Evolutionary conservation across 2,329 filamentous ascomycete species (phyloP).

Genomic region (Didymella exigua): DNA sequence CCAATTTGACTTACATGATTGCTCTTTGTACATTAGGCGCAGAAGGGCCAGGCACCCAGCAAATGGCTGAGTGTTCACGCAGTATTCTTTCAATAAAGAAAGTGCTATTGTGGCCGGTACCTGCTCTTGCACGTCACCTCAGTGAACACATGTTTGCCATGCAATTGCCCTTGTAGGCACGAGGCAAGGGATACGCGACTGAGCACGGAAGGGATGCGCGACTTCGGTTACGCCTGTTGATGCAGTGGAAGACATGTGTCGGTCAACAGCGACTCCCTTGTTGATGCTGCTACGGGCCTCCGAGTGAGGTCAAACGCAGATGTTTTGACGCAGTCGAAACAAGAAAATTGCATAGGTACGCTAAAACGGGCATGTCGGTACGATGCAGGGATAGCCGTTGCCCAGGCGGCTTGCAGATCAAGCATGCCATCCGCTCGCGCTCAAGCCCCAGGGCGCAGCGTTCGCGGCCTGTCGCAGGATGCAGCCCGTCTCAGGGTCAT

Average conservation of each 20-base stretch:
- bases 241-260: slow-evolving; percentile 5
- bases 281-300: background rate
- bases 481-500: background rate
- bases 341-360: background rate
- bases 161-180: background rate
- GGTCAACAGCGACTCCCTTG: background rate
- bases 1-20: background rate
- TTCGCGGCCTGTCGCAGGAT: background rate
- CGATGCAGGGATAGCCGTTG: background rate
- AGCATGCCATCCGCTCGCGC: background rate
- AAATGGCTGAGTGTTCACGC: background rate
- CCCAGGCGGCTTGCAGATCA: slow-evolving; percentile 3
- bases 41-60: background rate
- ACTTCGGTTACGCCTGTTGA: background rate
- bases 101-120: background rate
- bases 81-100: background rate
- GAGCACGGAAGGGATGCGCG: background rate
- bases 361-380: background rate
- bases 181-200: background rate
- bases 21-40: background rate
- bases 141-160: slow-evolving; percentile 6
- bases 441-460: background rate
- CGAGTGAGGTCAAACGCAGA: background rate
- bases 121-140: background rate
- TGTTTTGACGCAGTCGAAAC: background rate